A percentile compares a stretch with the other conserved stretches of the same genome.
phyloP scores from a whole-genome alignment of 179 eudicot species.

The Nepenthes alata region DNA sequence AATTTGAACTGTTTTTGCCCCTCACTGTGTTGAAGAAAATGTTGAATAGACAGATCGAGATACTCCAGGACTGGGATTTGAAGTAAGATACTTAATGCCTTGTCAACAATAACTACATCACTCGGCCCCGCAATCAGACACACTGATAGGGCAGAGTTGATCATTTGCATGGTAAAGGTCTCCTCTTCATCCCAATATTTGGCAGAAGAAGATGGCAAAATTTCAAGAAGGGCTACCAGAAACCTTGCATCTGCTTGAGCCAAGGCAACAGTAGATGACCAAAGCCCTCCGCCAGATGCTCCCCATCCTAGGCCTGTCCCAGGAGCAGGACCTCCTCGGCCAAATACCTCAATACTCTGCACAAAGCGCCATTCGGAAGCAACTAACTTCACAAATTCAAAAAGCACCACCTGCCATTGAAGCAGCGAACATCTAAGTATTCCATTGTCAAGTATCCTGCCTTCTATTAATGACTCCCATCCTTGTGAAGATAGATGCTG shows the following conservation, averaged over 20 bases:
- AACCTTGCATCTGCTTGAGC: slow-evolving; percentile 56
- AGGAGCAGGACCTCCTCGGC: slow-evolving; percentile 93
- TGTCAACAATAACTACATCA: slow-evolving; percentile 33
- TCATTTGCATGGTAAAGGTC: slow-evolving; percentile 21
- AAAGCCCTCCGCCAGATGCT: slow-evolving; percentile 61
- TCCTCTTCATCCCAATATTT: slow-evolving; percentile 24
- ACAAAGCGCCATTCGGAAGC: slow-evolving; percentile 32
- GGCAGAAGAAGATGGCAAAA: slow-evolving; percentile 17
- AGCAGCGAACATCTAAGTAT: slow-evolving; percentile 34
- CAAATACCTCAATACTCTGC: slow-evolving; percentile 53
- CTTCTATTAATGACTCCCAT: slow-evolving; percentile 16
- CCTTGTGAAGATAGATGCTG: slow-evolving; percentile 12
- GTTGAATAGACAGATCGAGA: slow-evolving; percentile 32
- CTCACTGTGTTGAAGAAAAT: slow-evolving; percentile 23
- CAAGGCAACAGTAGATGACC: slow-evolving; percentile 46
- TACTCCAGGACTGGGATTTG: slow-evolving; percentile 45
- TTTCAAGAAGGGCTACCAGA: slow-evolving; percentile 39
- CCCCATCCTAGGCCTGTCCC: slow-evolving; percentile 96
- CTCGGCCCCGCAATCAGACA: slow-evolving; percentile 54
- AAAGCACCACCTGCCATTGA: slow-evolving; percentile 34
- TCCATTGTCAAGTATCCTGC: slow-evolving; percentile 39
- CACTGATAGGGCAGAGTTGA: slow-evolving; percentile 38
- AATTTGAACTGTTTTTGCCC: slow-evolving; percentile 21
- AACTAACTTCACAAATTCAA: slow-evolving; percentile 32
- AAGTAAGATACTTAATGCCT: slow-evolving; percentile 39